These are phyloP conservation scores for Nannochloropsis salina DNA, from an alignment of 108 stramenopile species.

Conservation along the genomic window DNA sequence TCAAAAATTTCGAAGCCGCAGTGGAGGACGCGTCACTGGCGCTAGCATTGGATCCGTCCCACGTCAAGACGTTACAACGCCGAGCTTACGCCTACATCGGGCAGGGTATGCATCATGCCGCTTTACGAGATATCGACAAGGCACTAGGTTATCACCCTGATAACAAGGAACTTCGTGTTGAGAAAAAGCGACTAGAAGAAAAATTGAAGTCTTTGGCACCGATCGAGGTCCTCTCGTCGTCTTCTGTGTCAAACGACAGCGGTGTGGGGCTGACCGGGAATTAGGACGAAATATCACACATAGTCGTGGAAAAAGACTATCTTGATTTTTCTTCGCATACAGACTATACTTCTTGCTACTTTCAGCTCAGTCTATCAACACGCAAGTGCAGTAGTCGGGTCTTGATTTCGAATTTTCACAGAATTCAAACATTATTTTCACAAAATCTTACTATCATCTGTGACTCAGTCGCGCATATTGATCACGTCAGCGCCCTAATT, in stretches of 20 bases:
- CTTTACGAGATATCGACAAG: background rate
- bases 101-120: background rate
- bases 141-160: background rate
- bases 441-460: too few species aligned
- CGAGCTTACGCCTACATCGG: slow-evolving; percentile 14
- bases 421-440: too few species aligned
- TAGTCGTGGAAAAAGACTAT: too few species aligned
- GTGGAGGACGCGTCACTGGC: background rate
- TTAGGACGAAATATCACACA: too few species aligned
- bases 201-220: background rate
- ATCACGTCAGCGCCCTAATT: too few species aligned
- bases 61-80: background rate
- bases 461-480: too few species aligned
- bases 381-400: too few species aligned
- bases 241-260: background rate
- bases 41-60: background rate
- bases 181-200: slow-evolving; percentile 2
- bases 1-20: background rate
- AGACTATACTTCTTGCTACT: too few species aligned
- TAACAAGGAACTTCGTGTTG: slow-evolving; percentile 20
- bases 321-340: too few species aligned
- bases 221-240: slow-evolving; percentile 5
- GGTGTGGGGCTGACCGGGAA: background rate
- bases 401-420: too few species aligned
- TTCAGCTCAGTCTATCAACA: too few species aligned